phyloP scores from a whole-genome alignment of 208 protist genomes.

The Trypanosoma mega region DNA sequence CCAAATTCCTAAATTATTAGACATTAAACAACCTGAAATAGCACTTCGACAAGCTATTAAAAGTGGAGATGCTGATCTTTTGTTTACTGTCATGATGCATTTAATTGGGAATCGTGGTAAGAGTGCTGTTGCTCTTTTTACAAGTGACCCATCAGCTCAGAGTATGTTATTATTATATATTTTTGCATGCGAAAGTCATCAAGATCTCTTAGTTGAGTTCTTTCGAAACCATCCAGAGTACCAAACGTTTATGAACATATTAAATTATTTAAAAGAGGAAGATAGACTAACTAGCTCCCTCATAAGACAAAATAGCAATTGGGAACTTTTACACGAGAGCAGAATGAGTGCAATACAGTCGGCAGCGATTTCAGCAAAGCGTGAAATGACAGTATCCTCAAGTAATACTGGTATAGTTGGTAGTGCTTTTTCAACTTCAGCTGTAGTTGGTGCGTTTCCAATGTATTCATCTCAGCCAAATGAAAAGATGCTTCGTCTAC shows the following conservation, averaged over 20 bases:
- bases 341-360: slow-evolving; percentile 49
- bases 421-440: slow-evolving; percentile 11
- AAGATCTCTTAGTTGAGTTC: slow-evolving; percentile 38
- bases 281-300: slow-evolving; percentile 26
- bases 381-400: slow-evolving; percentile 23
- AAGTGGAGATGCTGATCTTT: slow-evolving; percentile 46
- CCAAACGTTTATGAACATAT: slow-evolving; percentile 40
- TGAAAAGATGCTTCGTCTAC: slow-evolving; percentile 31
- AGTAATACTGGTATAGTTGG: slow-evolving; percentile 9
- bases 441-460: slow-evolving; percentile 21
- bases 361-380: slow-evolving; percentile 25
- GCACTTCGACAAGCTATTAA: slow-evolving; percentile 50
- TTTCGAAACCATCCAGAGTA: slow-evolving; percentile 44
- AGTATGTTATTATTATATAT: slow-evolving; percentile 55
- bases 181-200: slow-evolving; percentile 34
- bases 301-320: slow-evolving; percentile 33
- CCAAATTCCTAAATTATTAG: slow-evolving; percentile 61
- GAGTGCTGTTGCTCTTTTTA: slow-evolving; percentile 34
- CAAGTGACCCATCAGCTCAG: slow-evolving; percentile 22
- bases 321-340: slow-evolving; percentile 63
- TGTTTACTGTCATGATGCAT: slow-evolving; percentile 67
- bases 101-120: slow-evolving; percentile 48
- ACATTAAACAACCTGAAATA: slow-evolving; percentile 65
- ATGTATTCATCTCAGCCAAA: slow-evolving; percentile 17
- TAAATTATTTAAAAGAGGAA: slow-evolving; percentile 56